Evolutionary conservation across 78 protist species (phyloP).

Genomic region (Planoprotostelium fungivorum): DNA sequence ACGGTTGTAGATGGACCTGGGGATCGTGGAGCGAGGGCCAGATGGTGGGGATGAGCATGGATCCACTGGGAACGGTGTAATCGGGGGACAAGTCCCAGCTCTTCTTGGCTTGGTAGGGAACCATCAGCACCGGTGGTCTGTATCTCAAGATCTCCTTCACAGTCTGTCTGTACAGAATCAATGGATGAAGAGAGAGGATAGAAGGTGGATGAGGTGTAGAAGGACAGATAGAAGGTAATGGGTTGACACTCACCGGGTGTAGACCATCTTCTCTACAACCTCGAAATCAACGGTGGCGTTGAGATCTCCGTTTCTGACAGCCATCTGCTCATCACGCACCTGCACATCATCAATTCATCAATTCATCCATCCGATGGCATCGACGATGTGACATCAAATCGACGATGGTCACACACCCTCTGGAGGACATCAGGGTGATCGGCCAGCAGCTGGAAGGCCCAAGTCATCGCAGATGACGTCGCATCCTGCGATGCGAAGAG

Average conservation of each 20-base stretch:
- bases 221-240: not conserved
- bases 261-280: conserved; percentile 33
- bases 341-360: not conserved
- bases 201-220: not conserved
- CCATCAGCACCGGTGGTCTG: conserved; percentile 79
- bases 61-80: conserved; percentile 53
- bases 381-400: too few relatives aligned
- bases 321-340: not conserved
- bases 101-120: conserved; percentile 49
- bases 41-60: conserved; percentile 71
- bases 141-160: conserved; percentile 69
- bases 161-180: too few relatives aligned
- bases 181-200: too few relatives aligned
- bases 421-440: conserved; percentile 62
- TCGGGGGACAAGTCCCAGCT: conserved; percentile 42
- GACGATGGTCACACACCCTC: conserved; percentile 16
- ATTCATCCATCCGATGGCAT: too few relatives aligned
- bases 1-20: conserved; percentile 47
- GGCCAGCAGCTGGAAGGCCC: conserved; percentile 47
- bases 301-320: not conserved
- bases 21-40: conserved; percentile 57
- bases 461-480: conserved; percentile 53
- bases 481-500: conserved; percentile 79
- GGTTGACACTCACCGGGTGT: conserved; percentile 51
- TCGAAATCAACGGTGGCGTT: conserved; percentile 13